These are phyloP conservation scores for Lunasporangiospora selenospora DNA, from an alignment of 192 early-diverging fungal species.

Conservation along the genomic window DNA sequence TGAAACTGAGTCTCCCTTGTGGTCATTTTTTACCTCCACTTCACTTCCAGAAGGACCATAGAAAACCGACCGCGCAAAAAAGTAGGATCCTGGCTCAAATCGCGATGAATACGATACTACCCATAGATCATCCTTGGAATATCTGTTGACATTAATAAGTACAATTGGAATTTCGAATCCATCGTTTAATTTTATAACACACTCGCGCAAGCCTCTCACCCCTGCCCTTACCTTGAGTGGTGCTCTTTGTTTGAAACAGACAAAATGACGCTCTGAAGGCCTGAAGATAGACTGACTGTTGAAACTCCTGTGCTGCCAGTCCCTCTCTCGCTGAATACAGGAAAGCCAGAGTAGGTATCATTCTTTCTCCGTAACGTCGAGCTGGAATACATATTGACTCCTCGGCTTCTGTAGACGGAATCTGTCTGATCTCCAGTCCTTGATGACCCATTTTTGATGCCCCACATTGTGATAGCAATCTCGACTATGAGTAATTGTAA, in stretches of 20 bases:
- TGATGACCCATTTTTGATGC: constrained; percentile 26
- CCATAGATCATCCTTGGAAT: constrained; percentile 58
- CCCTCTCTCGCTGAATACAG: constrained; percentile 5
- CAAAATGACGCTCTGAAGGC: constrained; percentile 28
- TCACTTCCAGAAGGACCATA: constrained; percentile 54
- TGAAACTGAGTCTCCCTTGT: too few species aligned
- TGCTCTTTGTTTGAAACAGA: constrained; percentile 48
- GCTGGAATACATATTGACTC: constrained; percentile 24
- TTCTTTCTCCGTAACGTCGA: constrained; percentile 12
- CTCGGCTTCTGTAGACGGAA: constrained; percentile 14
- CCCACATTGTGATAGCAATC: constrained; percentile 42
- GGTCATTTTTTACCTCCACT: constrained; percentile 31
- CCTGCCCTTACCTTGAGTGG: constrained; percentile 53
- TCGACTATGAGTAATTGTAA: constrained; percentile 47
- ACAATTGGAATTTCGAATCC: too few species aligned
- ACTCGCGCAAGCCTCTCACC: too few species aligned
- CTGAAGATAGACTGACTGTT: background rate
- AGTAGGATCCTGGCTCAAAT: constrained; percentile 52
- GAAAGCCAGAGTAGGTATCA: constrained; percentile 25
- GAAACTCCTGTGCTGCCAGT: background rate
- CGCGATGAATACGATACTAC: constrained; percentile 45
- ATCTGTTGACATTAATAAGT: background rate
- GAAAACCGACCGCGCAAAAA: constrained; percentile 53
- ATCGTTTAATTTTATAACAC: background rate
- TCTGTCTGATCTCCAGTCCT: constrained; percentile 13